Base-by-base conservation (phyloP, 768 basidiomycete genomes). In the Kwoniella mangroviensis region DNA sequence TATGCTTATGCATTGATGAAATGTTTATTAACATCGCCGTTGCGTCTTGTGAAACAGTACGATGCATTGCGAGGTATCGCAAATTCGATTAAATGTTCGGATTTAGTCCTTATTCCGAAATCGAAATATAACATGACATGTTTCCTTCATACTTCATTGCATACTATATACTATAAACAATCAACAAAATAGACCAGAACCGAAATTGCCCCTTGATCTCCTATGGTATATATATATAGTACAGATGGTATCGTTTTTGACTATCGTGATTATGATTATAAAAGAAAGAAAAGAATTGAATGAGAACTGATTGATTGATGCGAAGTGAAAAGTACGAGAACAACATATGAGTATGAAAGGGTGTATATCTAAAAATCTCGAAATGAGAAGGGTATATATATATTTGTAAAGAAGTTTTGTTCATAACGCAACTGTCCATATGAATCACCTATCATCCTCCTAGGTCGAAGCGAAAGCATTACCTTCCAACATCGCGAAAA, bases 401-500 rank as follows among this genome's bases (percentile, higher is more conserved):
- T 34, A 34, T 34, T 1, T 34, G 34, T 34, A 34, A 7, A 5
- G 6, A 34, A 34, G 34, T 34, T 34, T 34, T 34, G 34, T 34
- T 34, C 34, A 34, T 34, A 34, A 6, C 34, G 34, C 34, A 34
- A 34, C 34, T 34, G 34, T 34, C 34, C 34, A 34, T 49, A 1
- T 13, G 5, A 49, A 49, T 7, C 45, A 45, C 45, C 12, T 40
- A 58, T 28, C 28, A 28, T 28, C 28, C 34, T 34, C 34, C 34
- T 34, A 34, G 3, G 34, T 34, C 34, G 34, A 34, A 42, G 49
- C 67, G 21, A 61, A 61, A 21, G 67, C 34, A 24, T 56, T 42
- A 1, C 55, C 65, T 24, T 71, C 63, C n/a, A 71, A 53, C 65
- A 71, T 49, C 10, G 70, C 65, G 26, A 71, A 71, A 2, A 71